phyloP scores from a whole-genome alignment of 345 rosid genomes.

The Theobroma cacao region DNA sequence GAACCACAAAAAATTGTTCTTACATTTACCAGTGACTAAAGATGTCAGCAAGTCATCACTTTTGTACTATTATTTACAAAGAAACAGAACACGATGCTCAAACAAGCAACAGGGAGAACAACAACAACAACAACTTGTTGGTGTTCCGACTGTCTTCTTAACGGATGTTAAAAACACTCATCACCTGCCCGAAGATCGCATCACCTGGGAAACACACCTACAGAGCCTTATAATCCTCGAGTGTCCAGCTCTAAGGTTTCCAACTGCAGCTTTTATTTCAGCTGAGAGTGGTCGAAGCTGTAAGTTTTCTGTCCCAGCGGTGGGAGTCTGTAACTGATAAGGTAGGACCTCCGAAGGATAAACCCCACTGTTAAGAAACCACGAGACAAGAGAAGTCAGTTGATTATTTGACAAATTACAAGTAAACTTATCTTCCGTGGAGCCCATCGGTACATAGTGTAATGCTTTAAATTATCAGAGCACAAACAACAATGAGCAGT shows the following conservation, averaged over 20 bases:
- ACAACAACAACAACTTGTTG: neutral
- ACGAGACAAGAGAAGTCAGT: constrained; percentile 7
- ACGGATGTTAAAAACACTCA: neutral
- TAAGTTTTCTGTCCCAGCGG: constrained; percentile 16
- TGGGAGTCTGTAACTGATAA: constrained; percentile 19
- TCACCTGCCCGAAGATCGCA: constrained; percentile 27
- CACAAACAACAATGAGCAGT: neutral
- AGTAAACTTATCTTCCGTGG: neutral
- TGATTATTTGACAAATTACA: neutral
- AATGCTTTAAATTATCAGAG: neutral
- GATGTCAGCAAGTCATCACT: neutral
- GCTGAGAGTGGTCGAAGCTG: constrained; percentile 24
- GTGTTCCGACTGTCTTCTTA: neutral
- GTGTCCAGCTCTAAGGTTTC: constrained; percentile 38
- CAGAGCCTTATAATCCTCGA: constrained; percentile 53
- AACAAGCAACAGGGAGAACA: constrained; percentile 1
- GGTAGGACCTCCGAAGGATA: constrained; percentile 56
- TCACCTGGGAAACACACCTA: constrained; percentile 40
- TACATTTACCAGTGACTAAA: neutral
- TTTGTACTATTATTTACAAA: neutral
- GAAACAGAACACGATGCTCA: neutral
- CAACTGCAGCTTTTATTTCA: constrained; percentile 33
- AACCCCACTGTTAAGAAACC: constrained; percentile 49
- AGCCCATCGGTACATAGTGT: neutral
- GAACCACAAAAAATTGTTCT: neutral